Evolutionary conservation across 83 land plant species (phyloP), one percentile per base, ranked within the genome.

Genomic region (Picea mariana): DNA sequence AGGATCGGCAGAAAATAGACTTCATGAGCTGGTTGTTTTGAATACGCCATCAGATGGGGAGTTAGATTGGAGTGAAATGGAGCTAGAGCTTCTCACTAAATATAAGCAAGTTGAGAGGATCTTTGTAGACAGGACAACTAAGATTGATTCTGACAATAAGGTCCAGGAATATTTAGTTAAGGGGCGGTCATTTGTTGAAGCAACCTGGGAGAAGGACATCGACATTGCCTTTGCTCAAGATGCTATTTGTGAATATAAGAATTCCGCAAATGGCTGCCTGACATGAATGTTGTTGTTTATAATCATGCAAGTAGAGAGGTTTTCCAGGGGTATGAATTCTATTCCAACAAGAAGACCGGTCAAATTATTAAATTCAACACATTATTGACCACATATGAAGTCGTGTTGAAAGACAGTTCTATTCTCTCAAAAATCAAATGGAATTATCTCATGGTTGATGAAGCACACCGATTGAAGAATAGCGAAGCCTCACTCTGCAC

Each of bases 381-480:
- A 38, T 38, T 3, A 38, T 38, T 38, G 40, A 38, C 4, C 5
- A 3, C 40, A 94, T 83, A 80, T 85, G 98, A 98, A 89, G 93
- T 98, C 40, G 86, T 98, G 62, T 83, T 98, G 78, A 98, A 98
- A 83, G 98, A 98, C 81, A 95, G 94, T 80, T 86, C 87, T 55
- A 90, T 92, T 4, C 87, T 98, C 40, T 91, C 95, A 1, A 95
- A 92, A 82, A 91, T 98, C 47, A 98, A 91, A 82, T 98, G 99
- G 99, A 90, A 81, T 78, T 98, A 95, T 81, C 87, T 98, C 63
- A 98, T 94, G 99, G 99, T 98, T 86, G 99, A 98, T 96, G 99
- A 98, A 80, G 99, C 99, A 20, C 99, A 98, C 76, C 84, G 99
- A 71, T 86, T 98, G 62, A 98, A 98, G 84, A 96, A 98, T 80